phyloP scores from a whole-genome alignment of 2,329 filamentous ascomycete species.

The Chaetomium olivaceum region DNA sequence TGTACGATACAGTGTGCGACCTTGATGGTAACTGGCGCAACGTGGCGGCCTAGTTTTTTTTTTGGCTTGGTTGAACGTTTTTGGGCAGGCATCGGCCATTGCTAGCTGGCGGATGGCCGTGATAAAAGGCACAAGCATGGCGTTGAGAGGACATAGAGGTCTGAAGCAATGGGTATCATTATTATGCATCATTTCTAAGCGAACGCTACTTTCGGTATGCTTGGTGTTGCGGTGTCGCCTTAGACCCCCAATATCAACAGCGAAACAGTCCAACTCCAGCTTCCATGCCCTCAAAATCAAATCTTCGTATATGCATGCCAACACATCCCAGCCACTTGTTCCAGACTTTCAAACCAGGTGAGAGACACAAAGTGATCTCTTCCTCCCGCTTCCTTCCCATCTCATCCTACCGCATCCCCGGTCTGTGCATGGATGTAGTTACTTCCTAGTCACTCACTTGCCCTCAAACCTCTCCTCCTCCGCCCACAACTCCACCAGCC shows the following conservation, averaged over 20 bases:
- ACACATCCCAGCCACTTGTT: not conserved
- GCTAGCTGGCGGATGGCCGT: slow-evolving; percentile 3
- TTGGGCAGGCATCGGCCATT: slow-evolving; percentile 15
- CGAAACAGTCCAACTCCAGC: slow-evolving; percentile 3
- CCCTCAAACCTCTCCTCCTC: slow-evolving; percentile 52
- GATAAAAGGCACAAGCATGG: slow-evolving; percentile 21
- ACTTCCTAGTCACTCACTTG: too few relatives aligned
- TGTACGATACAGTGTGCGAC: slow-evolving; percentile 27
- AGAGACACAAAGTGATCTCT: not conserved
- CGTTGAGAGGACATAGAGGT: slow-evolving; percentile 27
- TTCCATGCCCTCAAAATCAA: not conserved
- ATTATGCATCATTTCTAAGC: not conserved
- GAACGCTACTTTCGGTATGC: not conserved
- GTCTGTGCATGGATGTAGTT: too few relatives aligned
- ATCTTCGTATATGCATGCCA: not conserved
- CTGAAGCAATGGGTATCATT: slow-evolving; percentile 20
- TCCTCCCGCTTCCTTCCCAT: not conserved
- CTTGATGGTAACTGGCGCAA: slow-evolving; percentile 11
- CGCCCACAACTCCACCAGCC: slow-evolving; percentile 72
- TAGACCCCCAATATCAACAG: not conserved
- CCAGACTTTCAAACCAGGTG: not conserved
- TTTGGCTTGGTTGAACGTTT: slow-evolving; percentile 17
- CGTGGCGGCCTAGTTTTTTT: slow-evolving; percentile 9
- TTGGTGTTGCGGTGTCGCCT: not conserved
- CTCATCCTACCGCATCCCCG: not conserved